A percentile compares a stretch with the other conserved stretches of the same genome.
phyloP scores from a whole-genome alignment of 495 filamentous ascomycete species.

The Podospora appendiculata region DNA sequence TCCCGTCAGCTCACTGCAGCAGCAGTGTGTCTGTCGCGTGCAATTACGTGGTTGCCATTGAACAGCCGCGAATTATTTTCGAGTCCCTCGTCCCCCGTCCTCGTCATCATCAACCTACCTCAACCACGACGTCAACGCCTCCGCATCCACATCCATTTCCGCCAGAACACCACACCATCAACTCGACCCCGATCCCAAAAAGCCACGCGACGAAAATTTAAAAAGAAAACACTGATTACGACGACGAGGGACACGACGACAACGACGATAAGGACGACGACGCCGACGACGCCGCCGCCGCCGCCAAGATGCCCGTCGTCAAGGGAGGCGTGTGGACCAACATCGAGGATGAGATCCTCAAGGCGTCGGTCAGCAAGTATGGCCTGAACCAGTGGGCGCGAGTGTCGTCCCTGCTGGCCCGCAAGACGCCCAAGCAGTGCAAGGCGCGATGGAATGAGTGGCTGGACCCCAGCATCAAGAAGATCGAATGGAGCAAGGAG shows the following conservation, averaged over 20 bases:
- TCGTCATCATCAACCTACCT: no score
- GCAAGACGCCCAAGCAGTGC: slow-evolving; percentile 98
- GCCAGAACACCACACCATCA: no score
- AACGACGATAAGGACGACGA: not conserved
- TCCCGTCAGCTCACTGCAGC: no score
- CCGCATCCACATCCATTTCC: no score
- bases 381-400: slow-evolving; percentile 98
- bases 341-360: slow-evolving; percentile 87
- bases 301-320: slow-evolving; percentile 78
- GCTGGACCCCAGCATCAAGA: slow-evolving; percentile 94
- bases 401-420: slow-evolving; percentile 91
- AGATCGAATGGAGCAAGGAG: slow-evolving; percentile 97
- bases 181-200: no score
- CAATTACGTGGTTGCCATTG: no score
- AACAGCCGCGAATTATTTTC: no score
- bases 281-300: not conserved
- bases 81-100: no score
- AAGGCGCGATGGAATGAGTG: slow-evolving; percentile 98
- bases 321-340: slow-evolving; percentile 94
- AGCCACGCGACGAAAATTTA: no score
- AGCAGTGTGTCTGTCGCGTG: no score
- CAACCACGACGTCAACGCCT: no score
- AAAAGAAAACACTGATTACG: no score
- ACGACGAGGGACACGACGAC: not conserved
- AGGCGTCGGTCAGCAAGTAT: slow-evolving; percentile 92